Base-by-base conservation (phyloP, 352 stramenopile genomes). In the Aphanomyces cochlioides region DNA sequence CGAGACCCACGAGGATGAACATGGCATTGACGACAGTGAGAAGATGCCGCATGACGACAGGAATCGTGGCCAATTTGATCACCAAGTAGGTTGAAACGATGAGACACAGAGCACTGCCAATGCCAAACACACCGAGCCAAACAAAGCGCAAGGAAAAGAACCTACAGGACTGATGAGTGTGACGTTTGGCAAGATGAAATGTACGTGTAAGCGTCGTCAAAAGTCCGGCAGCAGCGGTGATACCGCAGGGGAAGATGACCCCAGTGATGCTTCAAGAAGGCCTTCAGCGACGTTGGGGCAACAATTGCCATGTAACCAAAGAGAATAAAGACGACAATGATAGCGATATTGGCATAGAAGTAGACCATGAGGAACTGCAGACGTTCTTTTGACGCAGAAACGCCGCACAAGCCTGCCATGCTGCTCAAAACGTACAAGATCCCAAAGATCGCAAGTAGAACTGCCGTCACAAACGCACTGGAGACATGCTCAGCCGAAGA, bases 21-120 rank as follows among this genome's bases (percentile, higher is more conserved):
- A 86, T 75, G 38, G 75, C 74, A 74, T 92, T 93, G 73, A 90
- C 79, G 39, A 93, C 81, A 4, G 81, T 83, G 64, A 93, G 75
- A 77, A 95, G 82, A 71, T 78, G 88, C 70, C 88, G 88, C 85
- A 95, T 93, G 64, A 95, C 80, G 74, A 93, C 90, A 6, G 87
- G 87, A 41, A 95, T 81, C n/a, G 84, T 91, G 43, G 92, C 83
- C 72, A 95, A 92, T 72, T 84, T 83, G 28, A 95, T 72, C 47
- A 92, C 81, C 73, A 83, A 95, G 75, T 90, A 90, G 75, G 92
- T 83, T 28, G 84, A 76, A 1, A 73, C 58, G 19, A 95, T 43
- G 45, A 87, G 74, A 15, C 90, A 71, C 21, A 74, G 69, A 41
- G 90, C 76, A 63, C 77, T 82, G 34, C 72, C 74, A 2, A 80